Evolutionary conservation across 805 yeast species (phyloP), one percentile per base, ranked within the genome.

Genomic region (Candida boleticola): DNA sequence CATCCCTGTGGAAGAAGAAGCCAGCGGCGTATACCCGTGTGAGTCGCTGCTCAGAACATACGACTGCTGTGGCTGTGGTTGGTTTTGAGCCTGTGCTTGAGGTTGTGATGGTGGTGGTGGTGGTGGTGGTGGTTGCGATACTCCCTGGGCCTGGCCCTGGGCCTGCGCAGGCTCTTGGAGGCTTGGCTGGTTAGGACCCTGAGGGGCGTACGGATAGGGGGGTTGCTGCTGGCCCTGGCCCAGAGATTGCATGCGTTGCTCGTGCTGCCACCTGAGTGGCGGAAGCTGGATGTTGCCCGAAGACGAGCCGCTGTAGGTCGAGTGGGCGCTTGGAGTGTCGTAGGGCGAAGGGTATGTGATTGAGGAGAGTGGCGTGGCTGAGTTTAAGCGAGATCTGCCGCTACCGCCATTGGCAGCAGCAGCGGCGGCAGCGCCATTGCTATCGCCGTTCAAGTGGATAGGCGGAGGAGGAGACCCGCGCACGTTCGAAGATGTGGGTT

Each of bases 201-300:
- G n/a, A n/a, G n/a, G n/a, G n/a, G n/a, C n/a, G n/a, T n/a, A n/a
- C n/a, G n/a, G n/a, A n/a, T n/a, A n/a, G n/a, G n/a, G n/a, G n/a
- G n/a, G n/a, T n/a, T n/a, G n/a, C n/a, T n/a, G n/a, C n/a, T n/a
- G n/a, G n/a, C n/a, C n/a, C n/a, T n/a, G n/a, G n/a, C n/a, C n/a
- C n/a, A n/a, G n/a, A n/a, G n/a, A n/a, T n/a, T n/a, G n/a, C n/a
- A n/a, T n/a, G n/a, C n/a, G n/a, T 31, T 31, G 35, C 25, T 33
- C 14, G 10, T 33, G 27, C 17, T 33, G 25, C 36, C 36, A 33
- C 27, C 36, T 33, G n/a, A 33, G 19, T 9, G 36, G 36, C 5
- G 36, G 36, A 3, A 33, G n/a, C 20, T 33, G 36, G 14, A 33
- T 33, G 16, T 19, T 19, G 6, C 4, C 21, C 13, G 18, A 5